Evolutionary conservation across 257 asterid genomes (phyloP).

Genomic region (Plantago major): DNA sequence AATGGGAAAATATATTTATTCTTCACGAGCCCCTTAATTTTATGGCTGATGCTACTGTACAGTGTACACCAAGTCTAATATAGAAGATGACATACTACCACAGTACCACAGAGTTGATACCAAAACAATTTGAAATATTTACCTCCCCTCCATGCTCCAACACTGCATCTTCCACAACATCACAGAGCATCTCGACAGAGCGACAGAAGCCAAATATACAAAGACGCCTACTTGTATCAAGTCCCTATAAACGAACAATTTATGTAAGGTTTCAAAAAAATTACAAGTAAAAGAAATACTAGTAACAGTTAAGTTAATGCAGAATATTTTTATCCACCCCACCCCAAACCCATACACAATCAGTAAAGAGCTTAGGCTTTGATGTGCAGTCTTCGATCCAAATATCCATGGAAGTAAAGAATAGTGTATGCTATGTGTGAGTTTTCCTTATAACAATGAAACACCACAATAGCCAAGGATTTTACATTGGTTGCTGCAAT

Average conservation of each 20-base stretch:
- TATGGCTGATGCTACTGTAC: not conserved
- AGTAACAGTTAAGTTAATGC: no score
- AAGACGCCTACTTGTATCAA: conserved; percentile 79
- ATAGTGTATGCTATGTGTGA: no score
- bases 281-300: conserved; percentile 4
- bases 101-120: not conserved
- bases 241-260: conserved; percentile 52
- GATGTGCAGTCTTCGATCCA: no score
- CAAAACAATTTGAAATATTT: conserved; percentile 14
- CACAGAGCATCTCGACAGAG: conserved; percentile 96
- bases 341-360: no score
- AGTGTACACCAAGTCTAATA: not conserved
- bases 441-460: no score
- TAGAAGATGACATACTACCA: not conserved
- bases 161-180: conserved; percentile 94
- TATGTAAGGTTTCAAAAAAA: conserved; percentile 7
- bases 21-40: not conserved
- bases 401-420: no score
- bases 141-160: conserved; percentile 99
- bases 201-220: conserved; percentile 96
- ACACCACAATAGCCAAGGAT: not conserved
- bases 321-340: no score
- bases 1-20: not conserved
- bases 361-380: no score
- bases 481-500: conserved; percentile 95